Evolutionary conservation across 345 rosid species (phyloP).

Genomic region (Leavenworthia alabamica): DNA sequence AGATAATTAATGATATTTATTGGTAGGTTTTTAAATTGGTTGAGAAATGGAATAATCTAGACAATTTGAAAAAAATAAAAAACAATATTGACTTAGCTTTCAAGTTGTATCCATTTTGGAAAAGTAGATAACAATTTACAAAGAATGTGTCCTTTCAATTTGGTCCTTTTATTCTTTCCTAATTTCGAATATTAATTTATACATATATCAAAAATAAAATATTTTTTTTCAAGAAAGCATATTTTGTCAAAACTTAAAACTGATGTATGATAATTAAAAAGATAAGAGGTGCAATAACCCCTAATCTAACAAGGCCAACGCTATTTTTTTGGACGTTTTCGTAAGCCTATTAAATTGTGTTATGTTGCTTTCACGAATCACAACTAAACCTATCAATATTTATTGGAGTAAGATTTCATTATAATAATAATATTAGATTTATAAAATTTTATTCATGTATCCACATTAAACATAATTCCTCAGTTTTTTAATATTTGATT

Average conservation of each 20-base stretch:
- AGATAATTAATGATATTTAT: neutral
- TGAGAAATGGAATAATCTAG: neutral
- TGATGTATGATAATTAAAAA: neutral
- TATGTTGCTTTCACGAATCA: conserved; percentile 28
- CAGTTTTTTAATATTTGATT: no score
- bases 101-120: conserved; percentile 28
- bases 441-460: no score
- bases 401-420: no score
- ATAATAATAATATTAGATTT: no score
- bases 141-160: conserved; percentile 13
- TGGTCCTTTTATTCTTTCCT: no score
- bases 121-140: conserved; percentile 29
- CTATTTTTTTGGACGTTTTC: conserved; percentile 9
- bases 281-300: conserved; percentile 11
- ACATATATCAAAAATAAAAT: neutral
- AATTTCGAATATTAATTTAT: neutral
- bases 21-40: neutral
- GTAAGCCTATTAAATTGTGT: conserved; percentile 12
- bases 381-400: no score
- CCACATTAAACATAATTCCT: no score
- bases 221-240: no score
- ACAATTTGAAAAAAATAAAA: no score
- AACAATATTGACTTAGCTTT: conserved; percentile 18
- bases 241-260: neutral
- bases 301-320: conserved; percentile 17